Conservation (phyloP, 768 basidiomycete species). For the Lactarius deliciosus region DNA sequence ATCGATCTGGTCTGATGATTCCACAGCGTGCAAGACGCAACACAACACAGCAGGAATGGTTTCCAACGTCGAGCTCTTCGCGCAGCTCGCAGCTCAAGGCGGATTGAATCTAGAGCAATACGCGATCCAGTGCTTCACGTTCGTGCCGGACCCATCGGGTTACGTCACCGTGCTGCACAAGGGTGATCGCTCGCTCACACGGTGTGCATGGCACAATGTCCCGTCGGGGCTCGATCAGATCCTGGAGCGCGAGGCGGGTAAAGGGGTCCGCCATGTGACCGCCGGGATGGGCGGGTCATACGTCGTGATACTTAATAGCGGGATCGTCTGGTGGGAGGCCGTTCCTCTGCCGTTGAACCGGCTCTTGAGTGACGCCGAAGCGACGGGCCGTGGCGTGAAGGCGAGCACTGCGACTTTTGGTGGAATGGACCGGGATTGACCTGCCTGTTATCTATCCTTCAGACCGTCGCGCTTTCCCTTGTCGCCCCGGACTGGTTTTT, state of each 20-base stretch:
- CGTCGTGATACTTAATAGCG: slow-evolving; percentile 17
- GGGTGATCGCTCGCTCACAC: slow-evolving; percentile 4
- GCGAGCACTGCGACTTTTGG: neutral
- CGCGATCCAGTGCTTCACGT: slow-evolving; percentile 18
- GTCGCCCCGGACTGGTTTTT: slow-evolving; percentile 11
- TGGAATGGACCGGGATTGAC: neutral
- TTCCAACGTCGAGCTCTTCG: slow-evolving; percentile 19
- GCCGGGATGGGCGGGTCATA: slow-evolving; percentile 15
- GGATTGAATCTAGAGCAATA: slow-evolving; percentile 11
- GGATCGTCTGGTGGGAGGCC: slow-evolving; percentile 9
- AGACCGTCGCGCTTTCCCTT: slow-evolving; percentile 22
- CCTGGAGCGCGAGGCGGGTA: slow-evolving; percentile 4
- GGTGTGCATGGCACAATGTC: slow-evolving; percentile 19
- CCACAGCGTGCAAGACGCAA: slow-evolving; percentile 17
- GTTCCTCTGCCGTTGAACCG: slow-evolving; percentile 6
- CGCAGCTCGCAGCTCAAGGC: neutral
- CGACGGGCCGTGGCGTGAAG: neutral
- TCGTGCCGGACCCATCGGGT: slow-evolving; percentile 16
- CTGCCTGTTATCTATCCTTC: neutral
- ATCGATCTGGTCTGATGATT: neutral
- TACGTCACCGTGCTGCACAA: slow-evolving; percentile 18
- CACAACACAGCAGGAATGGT: neutral
- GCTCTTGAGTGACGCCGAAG: slow-evolving; percentile 12
- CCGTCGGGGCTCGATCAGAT: slow-evolving; percentile 2
- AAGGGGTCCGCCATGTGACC: slow-evolving; percentile 22